Percentiles rank a stretch among this genome's conserved stretches.
phyloP scores from a whole-genome alignment of 345 rosid species.

The Durio zibethinus region DNA sequence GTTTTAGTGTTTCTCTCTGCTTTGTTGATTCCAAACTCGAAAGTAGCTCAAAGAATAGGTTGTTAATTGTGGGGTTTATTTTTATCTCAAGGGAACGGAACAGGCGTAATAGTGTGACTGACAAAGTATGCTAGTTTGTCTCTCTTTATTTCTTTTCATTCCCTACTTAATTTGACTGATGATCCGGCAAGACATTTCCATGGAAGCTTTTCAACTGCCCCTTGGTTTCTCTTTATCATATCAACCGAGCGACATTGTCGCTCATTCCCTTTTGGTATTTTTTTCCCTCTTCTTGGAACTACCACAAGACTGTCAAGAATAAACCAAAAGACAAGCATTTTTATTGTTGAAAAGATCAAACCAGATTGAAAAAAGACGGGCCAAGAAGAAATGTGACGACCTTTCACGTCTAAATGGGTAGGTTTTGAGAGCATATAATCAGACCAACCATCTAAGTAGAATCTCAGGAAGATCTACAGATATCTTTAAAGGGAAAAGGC shows the following conservation, averaged over 20 bases:
- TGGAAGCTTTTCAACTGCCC: slow-evolving; percentile 62
- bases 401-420: slow-evolving; percentile 24
- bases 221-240: slow-evolving; percentile 74
- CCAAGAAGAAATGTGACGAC: slow-evolving; percentile 23
- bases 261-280: slow-evolving; percentile 36
- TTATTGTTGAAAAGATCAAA: slow-evolving; percentile 6
- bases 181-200: slow-evolving; percentile 59
- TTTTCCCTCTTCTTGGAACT: slow-evolving; percentile 46
- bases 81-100: not conserved
- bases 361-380: not conserved
- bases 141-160: slow-evolving; percentile 31
- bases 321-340: slow-evolving; percentile 16
- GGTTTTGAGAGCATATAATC: slow-evolving; percentile 22
- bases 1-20: not conserved
- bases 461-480: slow-evolving; percentile 29
- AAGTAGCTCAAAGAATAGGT: not conserved
- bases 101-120: slow-evolving; percentile 18
- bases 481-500: slow-evolving; percentile 17
- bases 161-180: slow-evolving; percentile 27
- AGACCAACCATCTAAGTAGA: slow-evolving; percentile 26
- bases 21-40: slow-evolving; percentile 15
- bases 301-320: slow-evolving; percentile 23
- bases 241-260: slow-evolving; percentile 63
- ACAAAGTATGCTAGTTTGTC: slow-evolving; percentile 19
- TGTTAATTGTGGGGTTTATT: not conserved